These are phyloP conservation scores for Aegilops umbellulata DNA, from an alignment of 176 grass and related monocot genomes.

Conservation along the genomic window DNA sequence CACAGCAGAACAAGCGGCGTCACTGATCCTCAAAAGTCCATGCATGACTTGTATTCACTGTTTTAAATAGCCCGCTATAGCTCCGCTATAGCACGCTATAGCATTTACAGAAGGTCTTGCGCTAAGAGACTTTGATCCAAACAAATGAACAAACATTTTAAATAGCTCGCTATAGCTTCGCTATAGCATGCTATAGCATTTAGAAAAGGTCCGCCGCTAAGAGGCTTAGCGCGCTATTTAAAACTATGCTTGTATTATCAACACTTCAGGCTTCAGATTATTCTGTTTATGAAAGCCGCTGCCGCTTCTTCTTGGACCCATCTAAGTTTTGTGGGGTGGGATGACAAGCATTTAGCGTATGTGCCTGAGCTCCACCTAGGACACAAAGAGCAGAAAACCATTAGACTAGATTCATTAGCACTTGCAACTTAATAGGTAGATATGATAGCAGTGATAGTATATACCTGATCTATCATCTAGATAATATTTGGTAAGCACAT, in stretches of 20 bases:
- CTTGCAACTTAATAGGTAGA: neutral
- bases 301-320: neutral
- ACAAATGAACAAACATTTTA: no score
- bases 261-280: neutral
- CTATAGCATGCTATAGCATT: no score
- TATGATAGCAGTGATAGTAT: neutral
- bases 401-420: neutral
- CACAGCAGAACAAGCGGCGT: no score
- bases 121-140: no score
- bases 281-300: neutral
- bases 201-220: no score
- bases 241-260: neutral
- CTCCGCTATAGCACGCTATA: no score
- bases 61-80: no score
- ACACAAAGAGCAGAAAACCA: neutral
- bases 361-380: neutral
- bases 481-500: no score
- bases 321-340: neutral
- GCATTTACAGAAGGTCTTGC: no score
- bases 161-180: no score
- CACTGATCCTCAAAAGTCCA: no score
- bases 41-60: neutral
- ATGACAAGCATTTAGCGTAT: neutral
- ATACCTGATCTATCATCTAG: neutral
- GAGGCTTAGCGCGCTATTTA: no score